Conservation (phyloP, 139 green algal species). For the Chlamydomonas schloesseri region DNA sequence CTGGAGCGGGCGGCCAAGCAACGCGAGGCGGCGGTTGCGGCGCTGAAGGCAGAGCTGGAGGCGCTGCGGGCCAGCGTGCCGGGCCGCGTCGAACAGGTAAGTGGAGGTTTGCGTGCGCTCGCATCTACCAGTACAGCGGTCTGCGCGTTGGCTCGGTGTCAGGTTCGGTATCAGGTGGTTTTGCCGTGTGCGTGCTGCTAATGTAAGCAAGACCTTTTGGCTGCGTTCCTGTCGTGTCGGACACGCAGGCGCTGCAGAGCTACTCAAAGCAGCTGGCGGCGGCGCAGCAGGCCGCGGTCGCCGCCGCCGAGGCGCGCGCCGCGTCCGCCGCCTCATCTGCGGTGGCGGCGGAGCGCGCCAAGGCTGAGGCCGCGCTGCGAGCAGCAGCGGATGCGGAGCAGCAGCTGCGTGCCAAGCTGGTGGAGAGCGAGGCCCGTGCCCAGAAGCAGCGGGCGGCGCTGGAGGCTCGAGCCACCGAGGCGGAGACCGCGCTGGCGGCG, state of each 20-base stretch:
- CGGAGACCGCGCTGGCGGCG: neutral
- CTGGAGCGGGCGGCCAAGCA: constrained; percentile 11
- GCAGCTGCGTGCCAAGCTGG: neutral
- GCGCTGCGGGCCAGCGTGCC: constrained; percentile 12
- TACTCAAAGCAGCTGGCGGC: neutral
- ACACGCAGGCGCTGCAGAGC: constrained; percentile 12
- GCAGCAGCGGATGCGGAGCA: neutral
- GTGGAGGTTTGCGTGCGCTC: too few species aligned
- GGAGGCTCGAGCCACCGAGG: neutral
- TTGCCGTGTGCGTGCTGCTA: too few species aligned
- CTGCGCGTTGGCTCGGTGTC: too few species aligned
- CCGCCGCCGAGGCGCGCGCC: constrained; percentile 6
- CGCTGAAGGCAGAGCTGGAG: constrained; percentile 35
- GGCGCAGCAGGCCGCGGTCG: neutral
- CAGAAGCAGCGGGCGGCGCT: neutral
- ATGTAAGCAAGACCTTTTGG: too few species aligned
- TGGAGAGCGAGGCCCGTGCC: neutral
- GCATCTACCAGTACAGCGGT: too few species aligned
- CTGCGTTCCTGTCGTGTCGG: too few species aligned
- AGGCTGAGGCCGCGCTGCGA: neutral
- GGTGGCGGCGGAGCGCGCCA: neutral
- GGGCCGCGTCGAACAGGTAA: neutral
- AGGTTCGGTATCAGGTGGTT: too few species aligned
- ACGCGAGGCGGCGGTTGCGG: constrained; percentile 9
- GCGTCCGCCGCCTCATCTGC: neutral